Base-by-base conservation (phyloP, 495 filamentous ascomycete species). In the Penicillium verhagenii region DNA sequence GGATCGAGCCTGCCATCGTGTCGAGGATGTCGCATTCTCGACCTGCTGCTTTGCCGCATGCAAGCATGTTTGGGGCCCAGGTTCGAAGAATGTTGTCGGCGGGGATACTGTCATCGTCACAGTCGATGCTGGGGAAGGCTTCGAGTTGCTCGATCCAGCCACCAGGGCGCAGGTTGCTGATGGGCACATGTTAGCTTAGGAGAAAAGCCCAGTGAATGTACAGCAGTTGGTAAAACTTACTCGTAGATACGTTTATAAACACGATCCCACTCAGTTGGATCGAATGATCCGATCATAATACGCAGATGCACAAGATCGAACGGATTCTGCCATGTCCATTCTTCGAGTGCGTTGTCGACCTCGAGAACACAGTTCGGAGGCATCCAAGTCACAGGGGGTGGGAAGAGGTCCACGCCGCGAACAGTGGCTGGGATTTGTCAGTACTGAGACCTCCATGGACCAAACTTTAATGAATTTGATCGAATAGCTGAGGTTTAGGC, bases 131-230 rank as follows among this genome's bases (percentile, higher is more conserved):
- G 42, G 66, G 64, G 46, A 61, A 52, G 13, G 79, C 59, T 46
- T 84, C 80, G 45, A 81, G 72, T 39, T 80, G 62, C 51, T 85
- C 82, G 35, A 82, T 61, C 65, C 75, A 83, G 24, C 75, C 81
- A 42, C 80, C 80, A 0, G 81, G 47, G 21, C 46, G 24, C 3
- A 54, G 40, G 14, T 49, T 40, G 56, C 42, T 45, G 16, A 8
- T 31, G 28, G 13, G 6, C 13, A 6, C 13, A 26, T 25, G 3
- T 16, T 11, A 4, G 3, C 16, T 31, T 21, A 35, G 20, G 21
- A 35, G 0, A 16, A 39, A 39, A n/a, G n/a, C n/a, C n/a, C n/a
- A 39, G 5, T 35, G 21, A 21, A n/a, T 23, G 4, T 25, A 18
- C n/a, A n/a, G n/a, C n/a, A n/a, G n/a, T n/a, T 16, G 13, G 6